Percentiles rank a stretch among this genome's conserved stretches.
Evolutionary conservation across 83 land plant species (phyloP).

Genomic region (Picea mariana): DNA sequence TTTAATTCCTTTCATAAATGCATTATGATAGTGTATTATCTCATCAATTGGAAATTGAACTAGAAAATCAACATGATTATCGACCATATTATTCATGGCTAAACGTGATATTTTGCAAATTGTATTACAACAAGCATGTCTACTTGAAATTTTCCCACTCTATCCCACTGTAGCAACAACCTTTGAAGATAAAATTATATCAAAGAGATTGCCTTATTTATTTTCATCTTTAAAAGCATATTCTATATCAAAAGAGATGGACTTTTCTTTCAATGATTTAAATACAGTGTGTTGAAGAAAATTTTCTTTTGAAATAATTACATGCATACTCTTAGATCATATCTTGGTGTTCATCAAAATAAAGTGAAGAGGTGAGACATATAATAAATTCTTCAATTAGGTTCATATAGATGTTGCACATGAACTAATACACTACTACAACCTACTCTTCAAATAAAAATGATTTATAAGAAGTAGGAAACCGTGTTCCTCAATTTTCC

Average conservation of each 20-base stretch:
- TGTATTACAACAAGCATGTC: constrained; percentile 20
- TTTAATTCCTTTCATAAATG: constrained; percentile 73
- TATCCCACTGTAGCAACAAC: background rate
- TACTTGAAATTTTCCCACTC: constrained; percentile 13
- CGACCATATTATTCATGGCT: constrained; percentile 15
- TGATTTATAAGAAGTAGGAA: constrained; percentile 83
- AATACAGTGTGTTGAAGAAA: constrained; percentile 90
- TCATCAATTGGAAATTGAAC: constrained; percentile 64
- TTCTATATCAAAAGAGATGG: background rate
- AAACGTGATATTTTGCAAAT: constrained; percentile 42
- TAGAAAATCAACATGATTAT: background rate
- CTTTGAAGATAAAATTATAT: background rate
- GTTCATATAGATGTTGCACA: constrained; percentile 92
- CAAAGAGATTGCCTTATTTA: background rate
- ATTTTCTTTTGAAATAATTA: too few relatives aligned
- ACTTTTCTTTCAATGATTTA: constrained; percentile 75
- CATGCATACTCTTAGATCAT: constrained; percentile 62
- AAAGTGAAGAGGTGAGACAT: constrained; percentile 82
- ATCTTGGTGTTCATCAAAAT: constrained; percentile 68
- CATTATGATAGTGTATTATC: constrained; percentile 87
- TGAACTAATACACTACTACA: constrained; percentile 85
- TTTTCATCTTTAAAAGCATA: background rate
- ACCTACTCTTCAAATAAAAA: constrained; percentile 94
- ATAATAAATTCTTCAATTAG: constrained; percentile 89
- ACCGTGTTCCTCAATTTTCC: constrained; percentile 41